A percentile compares a stretch with the other conserved stretches of the same genome.
These are phyloP conservation scores for Dioscorea cayenensis DNA, from an alignment of 116 monocot species.

Conservation along the genomic window DNA sequence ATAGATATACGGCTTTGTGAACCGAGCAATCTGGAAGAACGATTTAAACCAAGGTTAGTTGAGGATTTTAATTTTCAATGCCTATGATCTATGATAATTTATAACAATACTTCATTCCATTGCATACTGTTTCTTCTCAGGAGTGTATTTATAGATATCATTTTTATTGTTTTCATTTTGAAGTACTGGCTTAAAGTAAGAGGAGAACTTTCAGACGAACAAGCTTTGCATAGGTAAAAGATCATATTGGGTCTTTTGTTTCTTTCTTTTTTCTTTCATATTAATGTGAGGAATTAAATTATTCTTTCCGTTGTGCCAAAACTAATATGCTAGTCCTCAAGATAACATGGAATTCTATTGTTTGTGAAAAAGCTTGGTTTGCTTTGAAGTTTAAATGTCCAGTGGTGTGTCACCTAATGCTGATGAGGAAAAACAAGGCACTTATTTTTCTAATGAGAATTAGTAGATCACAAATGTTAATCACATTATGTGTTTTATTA, in stretches of 20 bases:
- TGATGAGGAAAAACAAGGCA: too few species aligned
- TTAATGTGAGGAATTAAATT: too few species aligned
- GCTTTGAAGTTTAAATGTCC: too few species aligned
- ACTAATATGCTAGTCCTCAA: too few species aligned
- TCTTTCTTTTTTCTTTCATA: not conserved
- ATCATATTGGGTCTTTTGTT: not conserved
- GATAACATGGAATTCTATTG: too few species aligned
- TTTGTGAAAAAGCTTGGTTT: too few species aligned
- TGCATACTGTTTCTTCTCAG: not conserved
- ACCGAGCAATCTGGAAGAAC: not conserved
- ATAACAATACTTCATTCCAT: not conserved
- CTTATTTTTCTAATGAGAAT: too few species aligned
- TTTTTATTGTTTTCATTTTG: conserved; percentile 22
- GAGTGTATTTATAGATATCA: not conserved
- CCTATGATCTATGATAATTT: not conserved
- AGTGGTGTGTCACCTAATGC: too few species aligned
- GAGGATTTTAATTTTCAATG: not conserved
- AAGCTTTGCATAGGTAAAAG: conserved; percentile 50
- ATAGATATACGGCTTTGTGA: not conserved
- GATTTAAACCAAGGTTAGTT: not conserved
- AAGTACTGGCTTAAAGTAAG: conserved; percentile 56
- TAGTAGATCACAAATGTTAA: too few species aligned
- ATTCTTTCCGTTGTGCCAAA: too few species aligned
- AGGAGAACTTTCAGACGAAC: conserved; percentile 55
- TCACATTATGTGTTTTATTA: too few species aligned